A percentile compares a stretch with the other conserved stretches of the same genome.
These are phyloP conservation scores for Aegilops speltoides DNA, from an alignment of 176 grass and related monocot genomes.

Conservation along the genomic window DNA sequence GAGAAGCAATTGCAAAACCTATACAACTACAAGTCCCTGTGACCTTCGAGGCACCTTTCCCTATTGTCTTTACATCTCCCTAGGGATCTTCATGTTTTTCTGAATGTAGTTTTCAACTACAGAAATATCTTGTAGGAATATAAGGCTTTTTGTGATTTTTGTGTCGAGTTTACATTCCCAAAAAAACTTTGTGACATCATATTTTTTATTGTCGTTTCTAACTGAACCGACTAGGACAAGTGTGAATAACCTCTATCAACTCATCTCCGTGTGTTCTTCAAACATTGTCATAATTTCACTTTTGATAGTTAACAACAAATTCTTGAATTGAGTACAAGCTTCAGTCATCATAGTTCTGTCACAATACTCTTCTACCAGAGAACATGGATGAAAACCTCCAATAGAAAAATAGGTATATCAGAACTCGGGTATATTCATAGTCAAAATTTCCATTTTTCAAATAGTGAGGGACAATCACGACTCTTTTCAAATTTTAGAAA, in stretches of 20 bases:
- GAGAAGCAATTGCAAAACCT: no score
- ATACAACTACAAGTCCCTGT: no score
- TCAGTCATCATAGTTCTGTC: neutral
- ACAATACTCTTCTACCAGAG: neutral
- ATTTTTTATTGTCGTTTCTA: neutral
- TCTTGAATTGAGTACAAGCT: neutral
- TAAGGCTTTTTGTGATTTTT: neutral
- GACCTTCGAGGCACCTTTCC: no score
- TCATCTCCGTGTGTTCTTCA: neutral
- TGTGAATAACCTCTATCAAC: neutral
- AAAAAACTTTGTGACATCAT: neutral
- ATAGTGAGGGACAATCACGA: neutral
- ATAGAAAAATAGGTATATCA: neutral
- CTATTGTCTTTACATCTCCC: neutral
- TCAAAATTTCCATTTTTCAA: neutral
- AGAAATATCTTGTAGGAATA: neutral
- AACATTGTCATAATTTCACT: neutral
- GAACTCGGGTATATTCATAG: no score
- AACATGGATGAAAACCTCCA: neutral
- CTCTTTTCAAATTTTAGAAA: neutral
- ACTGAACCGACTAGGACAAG: neutral
- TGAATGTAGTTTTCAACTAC: neutral
- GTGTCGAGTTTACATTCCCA: neutral
- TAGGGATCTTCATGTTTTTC: no score
- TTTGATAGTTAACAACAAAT: neutral